A percentile compares a stretch with the other conserved stretches of the same genome.
These are phyloP conservation scores for Hymenoscyphus fraxineus DNA, from an alignment of 2,329 filamentous ascomycete species.

Conservation along the genomic window DNA sequence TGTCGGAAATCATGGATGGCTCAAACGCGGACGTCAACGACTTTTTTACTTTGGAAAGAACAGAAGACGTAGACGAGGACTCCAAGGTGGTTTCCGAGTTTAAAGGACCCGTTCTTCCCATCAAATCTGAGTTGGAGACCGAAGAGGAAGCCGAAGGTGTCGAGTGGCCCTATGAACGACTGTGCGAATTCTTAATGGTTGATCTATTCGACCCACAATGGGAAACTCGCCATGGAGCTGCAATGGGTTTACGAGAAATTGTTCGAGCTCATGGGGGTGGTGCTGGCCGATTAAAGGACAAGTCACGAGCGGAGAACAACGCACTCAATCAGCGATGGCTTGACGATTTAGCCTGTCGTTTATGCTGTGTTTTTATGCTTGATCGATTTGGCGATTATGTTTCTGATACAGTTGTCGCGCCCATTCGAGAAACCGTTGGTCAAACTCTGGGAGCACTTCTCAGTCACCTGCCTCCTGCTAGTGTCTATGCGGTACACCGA, in stretches of 20 bases:
- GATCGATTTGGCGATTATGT: constrained; percentile 98
- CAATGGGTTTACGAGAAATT: constrained; percentile 90
- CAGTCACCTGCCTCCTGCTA: constrained; percentile 73
- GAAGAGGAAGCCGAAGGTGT: constrained; percentile 72
- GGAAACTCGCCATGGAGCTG: constrained; percentile 94
- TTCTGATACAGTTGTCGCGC: constrained; percentile 93
- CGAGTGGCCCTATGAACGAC: constrained; percentile 90
- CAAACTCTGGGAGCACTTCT: constrained; percentile 88
- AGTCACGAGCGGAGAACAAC: constrained; percentile 71
- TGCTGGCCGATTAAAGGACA: constrained; percentile 73
- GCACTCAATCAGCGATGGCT: constrained; percentile 78
- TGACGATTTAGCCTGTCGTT: constrained; percentile 88
- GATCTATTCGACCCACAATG: constrained; percentile 91
- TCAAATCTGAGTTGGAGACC: constrained; percentile 80
- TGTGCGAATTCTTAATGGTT: constrained; percentile 90
- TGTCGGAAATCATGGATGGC: constrained; percentile 58
- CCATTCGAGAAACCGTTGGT: constrained; percentile 91
- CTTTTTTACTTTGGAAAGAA: constrained; percentile 86
- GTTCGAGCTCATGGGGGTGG: constrained; percentile 87
- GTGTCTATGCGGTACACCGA: constrained; percentile 79
- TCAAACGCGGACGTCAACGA: constrained; percentile 60
- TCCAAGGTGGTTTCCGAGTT: constrained; percentile 92
- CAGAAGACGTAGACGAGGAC: constrained; percentile 76
- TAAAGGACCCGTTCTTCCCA: constrained; percentile 75
- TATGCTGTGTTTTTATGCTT: constrained; percentile 94